Evolutionary conservation across 495 filamentous ascomycete genomes (phyloP).

Genomic region (Hypoxylon lenormandii): DNA sequence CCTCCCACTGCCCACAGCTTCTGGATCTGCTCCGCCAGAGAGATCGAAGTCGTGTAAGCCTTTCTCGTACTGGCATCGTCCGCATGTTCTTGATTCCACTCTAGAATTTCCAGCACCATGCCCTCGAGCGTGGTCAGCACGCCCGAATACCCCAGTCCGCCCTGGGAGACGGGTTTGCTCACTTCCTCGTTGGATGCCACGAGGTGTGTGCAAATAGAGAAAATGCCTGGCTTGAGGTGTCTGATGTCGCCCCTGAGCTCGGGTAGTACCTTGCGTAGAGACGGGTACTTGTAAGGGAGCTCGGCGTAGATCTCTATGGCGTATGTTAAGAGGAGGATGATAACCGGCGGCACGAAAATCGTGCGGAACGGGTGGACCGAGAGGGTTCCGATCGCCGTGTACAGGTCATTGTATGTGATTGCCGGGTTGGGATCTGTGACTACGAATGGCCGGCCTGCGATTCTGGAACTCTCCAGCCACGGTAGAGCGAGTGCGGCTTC

Average conservation of each 20-base stretch:
- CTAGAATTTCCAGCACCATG: slow-evolving; percentile 65
- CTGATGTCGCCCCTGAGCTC: slow-evolving; percentile 56
- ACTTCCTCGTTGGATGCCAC: slow-evolving; percentile 62
- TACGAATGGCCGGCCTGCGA: slow-evolving; percentile 58
- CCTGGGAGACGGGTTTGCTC: slow-evolving; percentile 56
- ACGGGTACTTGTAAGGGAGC: slow-evolving; percentile 54
- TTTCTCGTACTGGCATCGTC: slow-evolving; percentile 40
- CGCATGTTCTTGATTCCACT: slow-evolving; percentile 63
- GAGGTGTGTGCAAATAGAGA: slow-evolving; percentile 65
- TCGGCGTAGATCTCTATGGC: slow-evolving; percentile 64
- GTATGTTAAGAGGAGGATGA: slow-evolving; percentile 63
- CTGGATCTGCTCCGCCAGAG: slow-evolving; percentile 57
- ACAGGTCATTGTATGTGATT: slow-evolving; percentile 53
- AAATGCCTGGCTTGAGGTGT: slow-evolving; percentile 66
- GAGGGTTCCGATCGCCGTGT: slow-evolving; percentile 46
- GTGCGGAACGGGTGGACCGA: slow-evolving; percentile 51
- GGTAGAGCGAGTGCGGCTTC: slow-evolving; percentile 55
- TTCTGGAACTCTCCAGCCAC: slow-evolving; percentile 41
- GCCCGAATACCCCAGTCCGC: slow-evolving; percentile 65
- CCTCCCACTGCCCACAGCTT: slow-evolving; percentile 42
- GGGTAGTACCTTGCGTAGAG: slow-evolving; percentile 60
- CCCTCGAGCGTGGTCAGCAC: slow-evolving; percentile 67
- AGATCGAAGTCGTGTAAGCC: slow-evolving; percentile 55
- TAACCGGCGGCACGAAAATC: slow-evolving; percentile 55
- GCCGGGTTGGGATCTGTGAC: slow-evolving; percentile 59